A percentile compares a stretch with the other conserved stretches of the same genome.
These are phyloP conservation scores for Coccinonectria pachysandricola DNA, from an alignment of 2,329 filamentous ascomycete genomes.

Conservation along the genomic window DNA sequence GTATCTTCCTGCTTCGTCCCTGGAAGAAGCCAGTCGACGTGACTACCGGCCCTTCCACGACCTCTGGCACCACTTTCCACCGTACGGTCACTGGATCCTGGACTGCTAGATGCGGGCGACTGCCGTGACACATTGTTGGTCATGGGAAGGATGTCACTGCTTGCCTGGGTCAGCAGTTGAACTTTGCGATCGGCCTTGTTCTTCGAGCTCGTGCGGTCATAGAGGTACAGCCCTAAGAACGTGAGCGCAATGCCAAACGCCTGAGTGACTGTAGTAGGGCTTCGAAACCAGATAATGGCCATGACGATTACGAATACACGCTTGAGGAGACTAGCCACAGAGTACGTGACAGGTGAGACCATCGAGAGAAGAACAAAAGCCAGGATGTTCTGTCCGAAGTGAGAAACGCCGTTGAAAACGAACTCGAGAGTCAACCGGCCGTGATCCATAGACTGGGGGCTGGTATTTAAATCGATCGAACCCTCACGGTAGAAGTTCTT, in stretches of 20 bases:
- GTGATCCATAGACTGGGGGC: constrained; percentile 62
- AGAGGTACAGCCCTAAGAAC: constrained; percentile 86
- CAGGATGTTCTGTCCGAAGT: constrained; percentile 93
- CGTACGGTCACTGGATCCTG: constrained; percentile 13
- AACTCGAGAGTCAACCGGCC: constrained; percentile 73
- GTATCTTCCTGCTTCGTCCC: constrained; percentile 82
- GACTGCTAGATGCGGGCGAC: constrained; percentile 13
- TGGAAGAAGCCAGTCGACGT: constrained; percentile 55
- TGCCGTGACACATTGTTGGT: constrained; percentile 29
- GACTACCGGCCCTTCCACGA: constrained; percentile 31
- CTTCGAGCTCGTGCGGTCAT: constrained; percentile 82
- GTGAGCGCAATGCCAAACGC: constrained; percentile 79
- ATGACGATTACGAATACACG: constrained; percentile 94
- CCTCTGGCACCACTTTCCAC: constrained; percentile 25
- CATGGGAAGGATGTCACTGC: constrained; percentile 54
- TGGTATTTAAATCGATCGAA: constrained; percentile 50
- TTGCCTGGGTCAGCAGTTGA: constrained; percentile 44
- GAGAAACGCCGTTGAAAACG: constrained; percentile 91
- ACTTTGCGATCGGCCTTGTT: constrained; percentile 80
- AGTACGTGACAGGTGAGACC: constrained; percentile 94
- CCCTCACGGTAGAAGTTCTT: constrained; percentile 73
- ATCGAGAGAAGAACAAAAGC: constrained; percentile 88
- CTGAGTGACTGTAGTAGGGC: constrained; percentile 72
- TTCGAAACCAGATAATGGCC: constrained; percentile 94
- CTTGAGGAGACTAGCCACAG: constrained; percentile 91